These are phyloP conservation scores for Chlamydomonas reinhardtii DNA, from an alignment of 163 green algal species.

Conservation along the genomic window DNA sequence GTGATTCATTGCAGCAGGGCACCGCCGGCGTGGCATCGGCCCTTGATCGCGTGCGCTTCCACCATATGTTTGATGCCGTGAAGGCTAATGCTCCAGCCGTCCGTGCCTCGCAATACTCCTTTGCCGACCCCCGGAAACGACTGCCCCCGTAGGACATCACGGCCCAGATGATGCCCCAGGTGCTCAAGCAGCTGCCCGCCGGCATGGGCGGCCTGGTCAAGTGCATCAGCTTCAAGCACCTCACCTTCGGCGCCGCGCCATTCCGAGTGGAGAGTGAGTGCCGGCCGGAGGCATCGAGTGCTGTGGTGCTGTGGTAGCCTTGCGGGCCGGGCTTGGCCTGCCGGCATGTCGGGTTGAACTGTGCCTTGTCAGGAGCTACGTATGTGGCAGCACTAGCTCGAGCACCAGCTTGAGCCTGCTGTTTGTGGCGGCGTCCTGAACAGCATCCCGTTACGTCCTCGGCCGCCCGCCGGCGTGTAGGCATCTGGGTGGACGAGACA, in stretches of 20 bases:
- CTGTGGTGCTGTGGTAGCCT: not conserved
- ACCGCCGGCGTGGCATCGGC: no score
- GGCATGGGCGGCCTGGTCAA: conserved; percentile 71
- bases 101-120: no score
- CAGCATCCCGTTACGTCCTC: not conserved
- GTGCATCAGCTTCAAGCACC: conserved; percentile 87
- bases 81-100: no score
- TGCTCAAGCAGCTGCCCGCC: conserved; percentile 9
- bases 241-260: conserved; percentile 90
- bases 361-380: no score
- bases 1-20: no score
- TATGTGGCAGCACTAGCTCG: no score
- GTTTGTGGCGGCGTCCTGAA: not conserved
- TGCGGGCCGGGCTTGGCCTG: no score
- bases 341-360: no score
- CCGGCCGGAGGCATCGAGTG: not conserved
- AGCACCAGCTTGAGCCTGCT: no score
- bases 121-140: no score
- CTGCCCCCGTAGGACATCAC: conserved; percentile 26
- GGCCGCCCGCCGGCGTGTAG: not conserved
- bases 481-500: conserved; percentile 61
- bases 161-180: conserved; percentile 29
- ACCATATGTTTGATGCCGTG: no score
- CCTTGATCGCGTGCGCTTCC: no score
- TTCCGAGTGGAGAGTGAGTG: conserved; percentile 75